Evolutionary conservation across 2,329 filamentous ascomycete species (phyloP), one percentile per base, ranked within the genome.

Genomic region (Nothophoma quercina): DNA sequence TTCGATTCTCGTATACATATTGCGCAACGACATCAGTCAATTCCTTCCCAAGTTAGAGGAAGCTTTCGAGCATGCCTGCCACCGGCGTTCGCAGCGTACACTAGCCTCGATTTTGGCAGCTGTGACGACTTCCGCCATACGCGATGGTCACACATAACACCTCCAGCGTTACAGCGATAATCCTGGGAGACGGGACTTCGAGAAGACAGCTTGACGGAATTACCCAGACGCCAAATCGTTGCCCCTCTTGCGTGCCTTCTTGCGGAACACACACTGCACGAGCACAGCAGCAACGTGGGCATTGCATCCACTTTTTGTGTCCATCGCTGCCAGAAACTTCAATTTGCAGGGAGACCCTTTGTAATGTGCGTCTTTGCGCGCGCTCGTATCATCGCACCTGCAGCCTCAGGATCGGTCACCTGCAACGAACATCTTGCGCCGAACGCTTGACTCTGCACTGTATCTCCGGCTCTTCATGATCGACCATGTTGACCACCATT

Each of bases 191-290:
- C 22, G 19, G 25, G 44, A 39, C 56, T 67, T 65, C 64, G 51
- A 55, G 60, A 67, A 67, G 59, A 53, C 55, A 49, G 44, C 58
- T 58, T 52, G 48, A 41, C 58, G 55, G 57, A 59, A 51, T 43
- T 55, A 44, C 23, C 56, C 60, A 62, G 55, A 49, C 44, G 48
- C 53, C 55, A 32, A 47, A 26, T 47, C 49, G 26, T 10, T 42
- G 35, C 41, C 36, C 30, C 30, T 52, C 41, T 45, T 51, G 41
- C 48, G 29, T 46, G 42, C 36, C 23, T 30, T 33, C 12, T 39
- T 38, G 50, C 50, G 38, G 38, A 38, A 44, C 43, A 48, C 43
- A 29, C 15, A 33, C 21, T 41, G 50, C 43, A 53, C 38, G 43
- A 53, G 50, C 50, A 53, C 50, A 53, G 33, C 50, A 53, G 38